Conservation (phyloP, 768 basidiomycete species). For the Lentinula detonsa region DNA sequence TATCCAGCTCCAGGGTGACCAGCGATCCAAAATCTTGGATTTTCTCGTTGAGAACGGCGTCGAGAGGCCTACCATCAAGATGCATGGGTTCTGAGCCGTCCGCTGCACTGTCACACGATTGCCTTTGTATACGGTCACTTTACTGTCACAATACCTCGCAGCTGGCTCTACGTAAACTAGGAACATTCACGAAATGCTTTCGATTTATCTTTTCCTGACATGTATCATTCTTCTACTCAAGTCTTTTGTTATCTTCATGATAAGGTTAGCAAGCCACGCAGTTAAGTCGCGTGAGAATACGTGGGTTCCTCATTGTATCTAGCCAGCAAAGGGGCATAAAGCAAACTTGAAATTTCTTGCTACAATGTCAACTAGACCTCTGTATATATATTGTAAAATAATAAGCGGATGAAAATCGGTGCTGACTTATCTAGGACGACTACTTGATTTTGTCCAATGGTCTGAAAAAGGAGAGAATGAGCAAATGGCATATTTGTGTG, state of each 20-base stretch:
- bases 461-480: constrained; percentile 32
- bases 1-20: constrained; percentile 98
- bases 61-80: constrained; percentile 70
- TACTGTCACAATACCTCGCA: not conserved
- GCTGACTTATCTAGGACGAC: not conserved
- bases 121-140: not conserved
- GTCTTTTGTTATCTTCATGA: not conserved
- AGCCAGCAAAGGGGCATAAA: no score
- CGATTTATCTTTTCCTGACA: constrained; percentile 19
- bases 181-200: constrained; percentile 14
- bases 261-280: not conserved
- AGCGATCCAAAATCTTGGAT: constrained; percentile 81
- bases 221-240: constrained; percentile 8
- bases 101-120: not conserved
- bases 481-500: constrained; percentile 1
- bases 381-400: constrained; percentile 6
- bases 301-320: no score
- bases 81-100: constrained; percentile 73
- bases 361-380: not conserved
- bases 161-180: not conserved
- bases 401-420: not conserved
- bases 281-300: no score
- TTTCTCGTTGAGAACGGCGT: constrained; percentile 87
- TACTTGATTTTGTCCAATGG: constrained; percentile 96
- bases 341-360: no score